A percentile compares a stretch with the other conserved stretches of the same genome.
These are phyloP conservation scores for Picocystis sp. DNA, from an alignment of 163 green algal genomes.

Conservation along the genomic window DNA sequence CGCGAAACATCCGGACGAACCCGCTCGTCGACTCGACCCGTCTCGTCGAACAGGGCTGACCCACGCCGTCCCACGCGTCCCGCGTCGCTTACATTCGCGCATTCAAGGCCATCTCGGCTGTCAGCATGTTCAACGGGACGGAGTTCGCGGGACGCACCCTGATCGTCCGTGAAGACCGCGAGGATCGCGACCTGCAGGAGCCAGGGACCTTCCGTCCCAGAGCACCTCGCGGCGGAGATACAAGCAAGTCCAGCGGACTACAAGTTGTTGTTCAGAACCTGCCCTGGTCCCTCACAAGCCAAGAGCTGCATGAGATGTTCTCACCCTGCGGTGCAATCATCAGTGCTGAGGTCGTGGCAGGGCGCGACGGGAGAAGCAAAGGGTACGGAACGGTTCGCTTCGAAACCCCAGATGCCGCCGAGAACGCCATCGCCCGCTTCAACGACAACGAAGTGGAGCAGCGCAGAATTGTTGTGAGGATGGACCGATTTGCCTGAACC, in stretches of 20 bases:
- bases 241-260: constrained; percentile 21
- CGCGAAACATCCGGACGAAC: not conserved
- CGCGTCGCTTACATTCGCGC: no score
- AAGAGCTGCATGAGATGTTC: constrained; percentile 69
- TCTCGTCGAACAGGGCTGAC: no score
- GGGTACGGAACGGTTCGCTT: constrained; percentile 80
- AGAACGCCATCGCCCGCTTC: constrained; percentile 52
- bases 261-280: constrained; percentile 86
- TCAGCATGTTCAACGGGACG: constrained; percentile 64
- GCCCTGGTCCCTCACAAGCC: constrained; percentile 64
- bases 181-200: constrained; percentile 85
- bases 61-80: no score
- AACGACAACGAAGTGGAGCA: constrained; percentile 65
- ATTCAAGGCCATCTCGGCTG: constrained; percentile 50
- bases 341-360: constrained; percentile 54
- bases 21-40: no score
- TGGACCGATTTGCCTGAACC: constrained; percentile 60
- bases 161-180: constrained; percentile 76
- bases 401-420: constrained; percentile 41
- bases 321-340: constrained; percentile 36
- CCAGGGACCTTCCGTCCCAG: no score
- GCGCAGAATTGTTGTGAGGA: constrained; percentile 59
- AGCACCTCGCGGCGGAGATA: constrained; percentile 11
- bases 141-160: constrained; percentile 74
- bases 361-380: constrained; percentile 64